Evolutionary conservation across 352 stramenopile species (phyloP).

Genomic region (Phytophthora macrochlamydospora): DNA sequence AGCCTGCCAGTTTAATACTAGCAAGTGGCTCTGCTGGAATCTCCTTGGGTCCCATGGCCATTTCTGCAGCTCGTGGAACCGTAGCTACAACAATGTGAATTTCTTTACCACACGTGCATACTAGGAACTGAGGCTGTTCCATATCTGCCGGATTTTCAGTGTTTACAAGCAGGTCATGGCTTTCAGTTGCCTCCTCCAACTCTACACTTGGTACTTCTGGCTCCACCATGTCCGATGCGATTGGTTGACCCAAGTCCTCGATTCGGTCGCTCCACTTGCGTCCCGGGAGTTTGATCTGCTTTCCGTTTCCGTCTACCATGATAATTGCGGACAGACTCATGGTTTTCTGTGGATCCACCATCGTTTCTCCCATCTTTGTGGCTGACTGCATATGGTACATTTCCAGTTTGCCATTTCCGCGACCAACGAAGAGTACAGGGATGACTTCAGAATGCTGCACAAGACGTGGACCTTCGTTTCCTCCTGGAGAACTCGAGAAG

Average conservation of each 20-base stretch:
- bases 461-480: conserved; percentile 13
- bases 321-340: conserved; percentile 62
- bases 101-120: conserved; percentile 62
- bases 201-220: conserved; percentile 6
- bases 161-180: conserved; percentile 9
- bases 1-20: conserved; percentile 50
- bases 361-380: conserved; percentile 68
- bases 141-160: conserved; percentile 33
- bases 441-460: conserved; percentile 60
- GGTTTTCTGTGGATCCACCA: conserved; percentile 50
- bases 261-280: conserved; percentile 38
- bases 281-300: conserved; percentile 47
- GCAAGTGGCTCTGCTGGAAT: conserved; percentile 51
- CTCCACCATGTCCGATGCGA: conserved; percentile 15
- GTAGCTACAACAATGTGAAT: conserved; percentile 58
- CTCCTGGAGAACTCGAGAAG: not conserved
- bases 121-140: conserved; percentile 52
- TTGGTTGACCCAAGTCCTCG: conserved; percentile 1
- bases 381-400: conserved; percentile 77
- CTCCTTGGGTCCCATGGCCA: conserved; percentile 56
- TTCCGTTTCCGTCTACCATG: conserved; percentile 59
- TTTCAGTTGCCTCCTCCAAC: not conserved
- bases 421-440: conserved; percentile 70
- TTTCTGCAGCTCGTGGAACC: conserved; percentile 62
- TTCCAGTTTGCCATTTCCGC: conserved; percentile 69